Evolutionary conservation across 768 basidiomycete genomes (phyloP), one percentile per base, ranked within the genome.

Genomic region (Suillus variegatus): DNA sequence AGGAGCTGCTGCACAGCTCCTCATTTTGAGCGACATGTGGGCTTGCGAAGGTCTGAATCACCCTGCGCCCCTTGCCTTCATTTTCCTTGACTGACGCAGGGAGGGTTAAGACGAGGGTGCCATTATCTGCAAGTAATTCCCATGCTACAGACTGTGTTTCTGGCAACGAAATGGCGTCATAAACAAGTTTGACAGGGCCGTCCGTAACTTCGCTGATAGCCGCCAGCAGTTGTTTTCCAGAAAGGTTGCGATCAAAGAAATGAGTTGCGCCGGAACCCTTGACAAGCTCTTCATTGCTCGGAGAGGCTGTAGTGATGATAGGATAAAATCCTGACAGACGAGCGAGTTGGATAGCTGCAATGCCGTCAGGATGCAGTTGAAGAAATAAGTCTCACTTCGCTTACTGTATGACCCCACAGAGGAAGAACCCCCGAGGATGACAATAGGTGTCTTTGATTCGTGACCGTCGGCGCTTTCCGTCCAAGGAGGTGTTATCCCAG

Each of bases 381-480:
- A 73, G 63, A 14, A 22, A 47, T 14, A 44, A 67, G 46, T 51
- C 4, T 16, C 14, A 47, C 55, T 69, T 51, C 14, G 70, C 76
- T 65, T 65, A 82, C 84, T 75, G 57, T 76, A 81, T 74, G 78
- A 79, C 20, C 84, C 85, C 2, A 85, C 83, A 25, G 81, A 82
- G 10, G 78, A 78, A 20, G 82, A 73, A 6, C 85, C 85, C 12
- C 84, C 85, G 36, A 83, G 67, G 65, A 86, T 76, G 56, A 86
- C 67, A n/a, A 85, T 78, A 0, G 84, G 79, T 12, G 75, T 75
- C 47, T 77, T 81, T 36, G 72, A 71, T 67, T 84, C 83, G 41
- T 66, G 66, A n/a, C 74, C 77, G 0, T 66, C 66, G 22, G 74
- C 77, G 0, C 69, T 73, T 12, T 73, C 61, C 3, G 66, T 72